Conservation (phyloP, 768 basidiomycete genomes). For the Artomyces pyxidatus region DNA sequence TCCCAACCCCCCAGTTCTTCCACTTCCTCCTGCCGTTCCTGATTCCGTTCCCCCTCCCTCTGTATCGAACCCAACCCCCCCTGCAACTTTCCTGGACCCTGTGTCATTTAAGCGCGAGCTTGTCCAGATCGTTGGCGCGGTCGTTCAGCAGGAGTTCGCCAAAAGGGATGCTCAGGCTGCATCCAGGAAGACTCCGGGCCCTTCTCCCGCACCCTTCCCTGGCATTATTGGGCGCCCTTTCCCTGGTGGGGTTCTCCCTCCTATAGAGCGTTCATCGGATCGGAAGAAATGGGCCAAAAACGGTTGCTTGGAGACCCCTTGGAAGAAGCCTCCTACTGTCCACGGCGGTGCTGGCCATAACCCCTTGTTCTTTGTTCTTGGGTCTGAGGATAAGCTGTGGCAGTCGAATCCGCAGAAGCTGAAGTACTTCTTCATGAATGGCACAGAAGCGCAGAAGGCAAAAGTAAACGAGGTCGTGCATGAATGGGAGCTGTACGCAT, state of each 20-base stretch:
- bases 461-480: not conserved
- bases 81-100: not conserved
- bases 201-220: too few relatives aligned
- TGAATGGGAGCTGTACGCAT: not conserved
- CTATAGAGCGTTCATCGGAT: not conserved
- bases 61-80: too few relatives aligned
- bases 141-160: not conserved
- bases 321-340: not conserved
- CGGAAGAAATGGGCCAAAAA: not conserved
- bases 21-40: not conserved
- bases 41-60: too few relatives aligned
- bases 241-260: not conserved
- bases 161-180: not conserved
- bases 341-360: not conserved
- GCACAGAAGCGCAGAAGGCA: not conserved
- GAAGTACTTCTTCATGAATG: not conserved
- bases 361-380: not conserved
- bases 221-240: too few relatives aligned
- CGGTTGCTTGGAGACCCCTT: not conserved
- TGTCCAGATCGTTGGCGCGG: not conserved
- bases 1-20: not conserved
- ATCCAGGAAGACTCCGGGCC: not conserved
- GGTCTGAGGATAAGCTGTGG: not conserved
- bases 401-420: not conserved
- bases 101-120: not conserved